These are phyloP conservation scores for Saccharomycodes ludwigii DNA, from an alignment of 805 yeast species.

Conservation along the genomic window DNA sequence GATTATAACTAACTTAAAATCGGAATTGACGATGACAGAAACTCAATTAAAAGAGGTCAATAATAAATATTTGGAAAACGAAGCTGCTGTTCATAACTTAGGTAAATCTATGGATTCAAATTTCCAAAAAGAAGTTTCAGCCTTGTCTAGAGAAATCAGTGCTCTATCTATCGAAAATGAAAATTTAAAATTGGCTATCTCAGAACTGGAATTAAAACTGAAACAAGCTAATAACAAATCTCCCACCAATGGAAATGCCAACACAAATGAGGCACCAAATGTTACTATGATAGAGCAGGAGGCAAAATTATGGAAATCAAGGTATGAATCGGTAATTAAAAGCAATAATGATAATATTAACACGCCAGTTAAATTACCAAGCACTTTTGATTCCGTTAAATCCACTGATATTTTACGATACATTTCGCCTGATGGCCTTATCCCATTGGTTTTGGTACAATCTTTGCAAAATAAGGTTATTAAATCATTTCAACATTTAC, in stretches of 20 bases:
- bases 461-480: constrained; percentile 4
- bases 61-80: constrained; percentile 1
- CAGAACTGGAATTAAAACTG: constrained; percentile 36
- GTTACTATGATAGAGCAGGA: background rate
- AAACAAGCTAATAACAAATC: constrained; percentile 9
- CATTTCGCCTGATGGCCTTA: constrained; percentile 2
- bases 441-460: constrained; percentile 5
- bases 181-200: constrained; percentile 24
- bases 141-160: constrained; percentile 16
- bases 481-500: constrained; percentile 1
- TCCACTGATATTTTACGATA: constrained; percentile 7
- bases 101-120: constrained; percentile 8
- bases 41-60: constrained; percentile 4
- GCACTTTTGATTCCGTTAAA: constrained; percentile 7
- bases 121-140: constrained; percentile 15
- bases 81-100: constrained; percentile 7
- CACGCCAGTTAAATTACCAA: too few relatives aligned
- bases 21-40: too few relatives aligned
- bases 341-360: too few relatives aligned
- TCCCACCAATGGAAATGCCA: constrained; percentile 1
- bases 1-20: too few relatives aligned
- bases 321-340: too few relatives aligned
- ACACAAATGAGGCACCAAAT: background rate
- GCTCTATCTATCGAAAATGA: constrained; percentile 22
- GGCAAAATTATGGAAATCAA: background rate